These are phyloP conservation scores for Geotrichum europaeum DNA, from an alignment of 1,139 yeast species.

Conservation along the genomic window DNA sequence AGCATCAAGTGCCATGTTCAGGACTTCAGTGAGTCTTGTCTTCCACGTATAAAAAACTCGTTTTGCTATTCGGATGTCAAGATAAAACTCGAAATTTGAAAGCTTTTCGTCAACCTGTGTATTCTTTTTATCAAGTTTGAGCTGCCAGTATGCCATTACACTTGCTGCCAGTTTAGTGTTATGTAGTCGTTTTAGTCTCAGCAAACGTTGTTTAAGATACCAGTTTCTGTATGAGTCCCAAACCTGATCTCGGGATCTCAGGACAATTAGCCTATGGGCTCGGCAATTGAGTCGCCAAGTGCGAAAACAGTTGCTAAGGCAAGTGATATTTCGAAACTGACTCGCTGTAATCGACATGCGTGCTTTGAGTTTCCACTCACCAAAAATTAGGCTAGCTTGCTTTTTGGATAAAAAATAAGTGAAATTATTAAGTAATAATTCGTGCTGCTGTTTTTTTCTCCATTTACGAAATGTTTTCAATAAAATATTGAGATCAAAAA, in stretches of 20 bases:
- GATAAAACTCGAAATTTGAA: not conserved
- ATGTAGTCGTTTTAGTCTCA: slow-evolving; percentile 17
- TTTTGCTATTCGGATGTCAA: not conserved
- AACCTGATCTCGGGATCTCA: slow-evolving; percentile 13
- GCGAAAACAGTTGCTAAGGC: slow-evolving; percentile 13
- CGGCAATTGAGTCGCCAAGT: slow-evolving; percentile 21
- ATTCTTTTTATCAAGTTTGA: slow-evolving; percentile 6
- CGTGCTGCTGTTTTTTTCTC: not conserved
- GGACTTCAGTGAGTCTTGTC: not conserved
- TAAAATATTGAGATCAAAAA: not conserved
- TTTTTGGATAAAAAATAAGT: not conserved
- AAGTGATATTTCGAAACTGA: slow-evolving; percentile 21
- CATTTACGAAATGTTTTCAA: not conserved
- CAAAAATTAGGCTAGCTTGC: slow-evolving; percentile 6
- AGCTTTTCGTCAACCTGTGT: not conserved
- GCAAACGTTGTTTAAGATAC: slow-evolving; percentile 20
- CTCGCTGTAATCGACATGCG: slow-evolving; percentile 20
- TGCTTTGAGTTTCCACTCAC: slow-evolving; percentile 20
- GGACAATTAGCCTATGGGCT: slow-evolving; percentile 1
- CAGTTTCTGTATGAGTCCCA: slow-evolving; percentile 18
- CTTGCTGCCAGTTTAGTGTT: slow-evolving; percentile 10
- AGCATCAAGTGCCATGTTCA: slow-evolving; percentile 8
- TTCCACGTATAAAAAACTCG: slow-evolving; percentile 13
- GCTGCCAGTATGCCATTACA: slow-evolving; percentile 18
- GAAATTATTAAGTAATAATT: not conserved